Conservation (phyloP, 768 basidiomycete species). For the Fomitopsis serialis region DNA sequence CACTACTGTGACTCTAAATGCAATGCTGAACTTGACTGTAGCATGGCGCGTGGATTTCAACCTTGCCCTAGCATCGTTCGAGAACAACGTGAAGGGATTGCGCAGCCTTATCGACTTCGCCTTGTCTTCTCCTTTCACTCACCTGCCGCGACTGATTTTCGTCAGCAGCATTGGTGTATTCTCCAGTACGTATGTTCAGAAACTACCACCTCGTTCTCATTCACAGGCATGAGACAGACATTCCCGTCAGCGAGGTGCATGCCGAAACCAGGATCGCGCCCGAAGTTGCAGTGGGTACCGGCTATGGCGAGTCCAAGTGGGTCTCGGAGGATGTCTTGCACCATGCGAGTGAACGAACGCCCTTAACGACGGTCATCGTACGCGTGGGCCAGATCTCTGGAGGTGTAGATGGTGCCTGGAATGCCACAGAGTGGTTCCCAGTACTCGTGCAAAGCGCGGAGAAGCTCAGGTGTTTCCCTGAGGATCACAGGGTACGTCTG, state of each 20-base stretch:
- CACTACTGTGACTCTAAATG: too few species aligned
- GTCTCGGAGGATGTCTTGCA: conserved; percentile 33
- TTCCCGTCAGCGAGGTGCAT: not conserved
- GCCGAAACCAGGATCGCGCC: not conserved
- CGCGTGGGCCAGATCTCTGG: conserved; percentile 41
- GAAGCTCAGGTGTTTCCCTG: conserved; percentile 5
- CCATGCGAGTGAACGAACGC: conserved; percentile 22
- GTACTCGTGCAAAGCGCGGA: conserved; percentile 24
- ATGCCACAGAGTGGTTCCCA: conserved; percentile 39
- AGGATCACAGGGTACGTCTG: conserved; percentile 4
- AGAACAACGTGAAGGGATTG: too few species aligned
- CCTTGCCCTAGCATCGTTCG: too few species aligned
- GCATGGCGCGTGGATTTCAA: too few species aligned
- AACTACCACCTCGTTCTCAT: too few species aligned
- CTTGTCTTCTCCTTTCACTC: too few species aligned
- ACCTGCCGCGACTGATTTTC: too few species aligned
- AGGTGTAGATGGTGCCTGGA: conserved; percentile 35
- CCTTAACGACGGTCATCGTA: conserved; percentile 27
- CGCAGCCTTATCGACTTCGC: too few species aligned
- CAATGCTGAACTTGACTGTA: too few species aligned
- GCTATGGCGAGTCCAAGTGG: conserved; percentile 34
- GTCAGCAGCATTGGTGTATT: too few species aligned
- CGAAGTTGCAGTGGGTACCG: conserved; percentile 7
- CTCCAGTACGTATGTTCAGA: too few species aligned
- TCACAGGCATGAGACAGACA: too few species aligned